These are phyloP conservation scores for Rubroboletus pulcherrimus DNA, from an alignment of 768 basidiomycete species.

Conservation along the genomic window DNA sequence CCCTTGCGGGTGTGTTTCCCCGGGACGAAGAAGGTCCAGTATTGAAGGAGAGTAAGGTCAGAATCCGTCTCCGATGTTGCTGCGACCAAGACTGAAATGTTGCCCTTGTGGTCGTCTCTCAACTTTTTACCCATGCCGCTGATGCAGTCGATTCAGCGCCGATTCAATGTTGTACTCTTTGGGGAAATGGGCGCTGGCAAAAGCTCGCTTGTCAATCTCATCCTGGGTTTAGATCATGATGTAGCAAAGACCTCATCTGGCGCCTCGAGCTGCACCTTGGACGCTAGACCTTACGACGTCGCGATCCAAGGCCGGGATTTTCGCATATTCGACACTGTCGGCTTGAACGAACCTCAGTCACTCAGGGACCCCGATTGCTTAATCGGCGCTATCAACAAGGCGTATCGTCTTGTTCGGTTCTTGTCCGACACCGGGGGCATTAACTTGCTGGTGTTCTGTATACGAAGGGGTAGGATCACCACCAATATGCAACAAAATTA, in stretches of 20 bases:
- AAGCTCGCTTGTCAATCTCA: constrained; percentile 42
- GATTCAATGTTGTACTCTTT: constrained; percentile 27
- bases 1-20: neutral
- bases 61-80: neutral
- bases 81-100: constrained; percentile 9
- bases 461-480: constrained; percentile 33
- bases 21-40: neutral
- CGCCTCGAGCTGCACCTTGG: constrained; percentile 34
- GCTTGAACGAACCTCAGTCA: constrained; percentile 29
- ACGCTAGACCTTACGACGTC: constrained; percentile 26
- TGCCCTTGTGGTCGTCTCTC: neutral
- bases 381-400: constrained; percentile 30
- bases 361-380: constrained; percentile 25
- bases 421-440: constrained; percentile 35
- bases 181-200: constrained; percentile 35
- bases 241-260: constrained; percentile 29
- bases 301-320: constrained; percentile 17
- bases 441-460: constrained; percentile 38
- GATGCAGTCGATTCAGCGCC: constrained; percentile 8
- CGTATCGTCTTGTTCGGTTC: constrained; percentile 32
- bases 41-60: constrained; percentile 11
- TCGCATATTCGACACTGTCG: constrained; percentile 34
- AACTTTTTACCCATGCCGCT: constrained; percentile 1
- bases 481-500: constrained; percentile 29
- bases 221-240: constrained; percentile 23